phyloP scores from a whole-genome alignment of 441 rosid species.

The Croton setiger region DNA sequence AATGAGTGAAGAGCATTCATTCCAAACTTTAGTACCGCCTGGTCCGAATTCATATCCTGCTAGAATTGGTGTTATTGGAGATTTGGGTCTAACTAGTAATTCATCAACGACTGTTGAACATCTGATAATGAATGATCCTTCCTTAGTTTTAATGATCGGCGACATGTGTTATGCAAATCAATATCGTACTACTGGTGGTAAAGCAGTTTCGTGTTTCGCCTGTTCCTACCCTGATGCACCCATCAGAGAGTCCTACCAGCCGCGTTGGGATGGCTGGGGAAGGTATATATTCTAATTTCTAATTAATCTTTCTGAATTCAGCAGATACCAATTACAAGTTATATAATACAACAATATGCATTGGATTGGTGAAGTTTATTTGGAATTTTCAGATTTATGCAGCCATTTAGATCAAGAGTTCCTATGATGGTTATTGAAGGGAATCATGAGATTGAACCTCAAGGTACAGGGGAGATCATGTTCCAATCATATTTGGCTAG shows the following conservation, averaged over 20 bases:
- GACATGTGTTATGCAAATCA: slow-evolving; percentile 69
- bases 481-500: slow-evolving; percentile 71
- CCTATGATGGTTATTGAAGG: slow-evolving; percentile 72
- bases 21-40: slow-evolving; percentile 59
- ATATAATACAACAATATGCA: no score
- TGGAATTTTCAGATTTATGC: slow-evolving; percentile 55
- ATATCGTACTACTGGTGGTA: slow-evolving; percentile 68
- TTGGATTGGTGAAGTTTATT: not conserved
- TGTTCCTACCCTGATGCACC: slow-evolving; percentile 44
- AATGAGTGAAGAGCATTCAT: slow-evolving; percentile 52
- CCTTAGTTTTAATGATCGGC: slow-evolving; percentile 63
- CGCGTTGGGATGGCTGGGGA: slow-evolving; percentile 96
- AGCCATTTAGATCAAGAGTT: slow-evolving; percentile 56
- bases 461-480: slow-evolving; percentile 46
- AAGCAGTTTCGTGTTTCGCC: slow-evolving; percentile 48
- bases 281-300: no score
- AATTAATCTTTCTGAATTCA: slow-evolving; percentile 50
- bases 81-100: slow-evolving; percentile 72
- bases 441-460: slow-evolving; percentile 63
- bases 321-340: no score
- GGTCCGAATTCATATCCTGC: slow-evolving; percentile 44
- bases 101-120: slow-evolving; percentile 52
- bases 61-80: slow-evolving; percentile 65
- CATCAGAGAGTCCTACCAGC: slow-evolving; percentile 59
- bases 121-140: slow-evolving; percentile 59